Evolutionary conservation across 2,329 filamentous ascomycete genomes (phyloP).

Genomic region (Colletotrichum sp.): DNA sequence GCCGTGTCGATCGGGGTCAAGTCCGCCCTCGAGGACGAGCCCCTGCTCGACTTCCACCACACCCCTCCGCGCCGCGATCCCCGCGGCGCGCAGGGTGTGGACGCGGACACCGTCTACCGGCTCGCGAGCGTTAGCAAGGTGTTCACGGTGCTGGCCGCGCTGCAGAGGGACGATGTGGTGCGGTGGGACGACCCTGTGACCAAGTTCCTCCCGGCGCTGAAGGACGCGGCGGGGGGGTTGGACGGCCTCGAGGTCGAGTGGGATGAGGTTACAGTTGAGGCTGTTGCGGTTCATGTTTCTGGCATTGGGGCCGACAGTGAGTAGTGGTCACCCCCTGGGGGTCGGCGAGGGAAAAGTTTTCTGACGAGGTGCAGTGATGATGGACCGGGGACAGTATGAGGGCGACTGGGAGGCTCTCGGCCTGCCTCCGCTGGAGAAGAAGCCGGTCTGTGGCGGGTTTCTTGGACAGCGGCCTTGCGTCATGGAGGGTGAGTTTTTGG

Average conservation of each 20-base stretch:
- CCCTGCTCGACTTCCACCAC: conserved; percentile 28
- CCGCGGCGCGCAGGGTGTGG: conserved; percentile 27
- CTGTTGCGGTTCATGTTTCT: conserved; percentile 48
- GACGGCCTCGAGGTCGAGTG: conserved; percentile 39
- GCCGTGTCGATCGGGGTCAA: conserved; percentile 29
- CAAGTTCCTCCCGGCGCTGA: conserved; percentile 46
- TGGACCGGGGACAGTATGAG: conserved; percentile 33
- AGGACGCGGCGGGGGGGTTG: conserved; percentile 25
- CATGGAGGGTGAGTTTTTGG: conserved; percentile 21
- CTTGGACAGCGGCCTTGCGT: conserved; percentile 34
- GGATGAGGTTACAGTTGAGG: conserved; percentile 50
- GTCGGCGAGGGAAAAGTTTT: neutral
- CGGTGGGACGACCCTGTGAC: conserved; percentile 45
- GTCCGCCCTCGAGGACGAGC: conserved; percentile 26
- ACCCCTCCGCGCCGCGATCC: conserved; percentile 21
- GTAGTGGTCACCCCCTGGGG: neutral
- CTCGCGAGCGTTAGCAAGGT: conserved; percentile 48
- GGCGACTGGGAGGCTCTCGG: conserved; percentile 33
- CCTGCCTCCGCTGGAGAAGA: conserved; percentile 32
- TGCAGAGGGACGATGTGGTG: conserved; percentile 12
- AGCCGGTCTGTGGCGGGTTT: conserved; percentile 37
- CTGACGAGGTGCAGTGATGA: conserved; percentile 28
- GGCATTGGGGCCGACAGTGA: conserved; percentile 44
- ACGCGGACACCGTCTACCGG: conserved; percentile 39
- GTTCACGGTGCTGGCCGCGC: conserved; percentile 14